phyloP scores from a whole-genome alignment of 2,329 filamentous ascomycete species.

The Venturia effusa region DNA sequence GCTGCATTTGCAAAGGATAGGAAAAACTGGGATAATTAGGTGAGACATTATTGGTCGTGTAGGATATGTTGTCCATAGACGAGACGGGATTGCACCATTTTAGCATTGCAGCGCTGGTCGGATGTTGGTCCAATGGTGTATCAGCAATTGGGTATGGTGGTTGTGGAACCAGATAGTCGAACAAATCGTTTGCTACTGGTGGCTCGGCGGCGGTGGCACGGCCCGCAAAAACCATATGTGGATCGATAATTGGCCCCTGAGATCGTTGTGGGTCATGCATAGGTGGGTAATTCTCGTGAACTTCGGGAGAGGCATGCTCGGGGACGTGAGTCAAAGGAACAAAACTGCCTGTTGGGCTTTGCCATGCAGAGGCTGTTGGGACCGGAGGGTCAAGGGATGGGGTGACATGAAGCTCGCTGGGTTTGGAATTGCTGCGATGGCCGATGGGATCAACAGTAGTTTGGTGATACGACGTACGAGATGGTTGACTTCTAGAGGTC shows the following conservation, averaged over 20 bases:
- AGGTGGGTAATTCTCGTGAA: neutral
- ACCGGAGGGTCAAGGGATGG: neutral
- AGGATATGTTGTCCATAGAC: neutral
- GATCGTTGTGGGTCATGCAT: neutral
- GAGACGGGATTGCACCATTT: neutral
- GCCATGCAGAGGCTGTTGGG: neutral
- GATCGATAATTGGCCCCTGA: neutral
- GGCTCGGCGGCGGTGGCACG: neutral
- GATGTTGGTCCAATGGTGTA: neutral
- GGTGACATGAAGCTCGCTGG: neutral
- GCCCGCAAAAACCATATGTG: neutral
- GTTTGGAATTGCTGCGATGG: neutral
- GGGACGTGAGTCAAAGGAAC: constrained; percentile 3
- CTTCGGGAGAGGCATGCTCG: neutral
- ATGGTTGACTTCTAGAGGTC: neutral
- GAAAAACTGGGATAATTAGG: neutral
- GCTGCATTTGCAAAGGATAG: neutral
- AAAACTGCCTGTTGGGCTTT: neutral
- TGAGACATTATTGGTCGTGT: neutral
- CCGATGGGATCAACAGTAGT: neutral
- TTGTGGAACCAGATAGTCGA: constrained; percentile 6
- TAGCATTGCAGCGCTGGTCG: neutral
- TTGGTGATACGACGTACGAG: neutral
- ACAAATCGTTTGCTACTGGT: neutral
- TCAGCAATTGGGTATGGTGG: neutral